Conservation (phyloP, 73 alveolate genomes). For the Paramecium biaurelia region DNA sequence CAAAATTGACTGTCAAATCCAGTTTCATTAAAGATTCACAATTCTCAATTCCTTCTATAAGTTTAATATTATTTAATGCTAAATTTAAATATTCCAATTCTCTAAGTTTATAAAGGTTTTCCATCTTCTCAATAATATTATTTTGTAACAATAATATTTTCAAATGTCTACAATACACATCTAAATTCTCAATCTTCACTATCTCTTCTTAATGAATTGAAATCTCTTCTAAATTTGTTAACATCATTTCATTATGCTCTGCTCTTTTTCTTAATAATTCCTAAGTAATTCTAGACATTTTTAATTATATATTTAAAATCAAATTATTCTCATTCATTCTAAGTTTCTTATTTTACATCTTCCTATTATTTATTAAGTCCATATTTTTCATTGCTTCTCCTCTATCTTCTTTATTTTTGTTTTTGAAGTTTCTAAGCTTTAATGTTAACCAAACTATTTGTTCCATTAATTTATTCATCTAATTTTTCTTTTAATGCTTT, state of each 20-base stretch:
- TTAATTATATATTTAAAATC: background rate
- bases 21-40: slow-evolving; percentile 97
- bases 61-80: slow-evolving; percentile 94
- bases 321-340: background rate
- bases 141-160: slow-evolving; percentile 96
- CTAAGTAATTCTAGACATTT: slow-evolving; percentile 78
- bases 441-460: background rate
- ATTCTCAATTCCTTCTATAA: slow-evolving; percentile 93
- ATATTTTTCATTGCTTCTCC: background rate
- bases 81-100: slow-evolving; percentile 97
- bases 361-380: background rate
- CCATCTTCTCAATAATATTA: slow-evolving; percentile 97
- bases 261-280: slow-evolving; percentile 93
- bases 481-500: background rate
- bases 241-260: slow-evolving; percentile 98
- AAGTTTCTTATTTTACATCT: background rate
- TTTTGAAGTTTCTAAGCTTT: background rate
- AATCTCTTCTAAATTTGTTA: slow-evolving; percentile 97
- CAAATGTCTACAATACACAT: slow-evolving; percentile 84
- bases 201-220: slow-evolving; percentile 90
- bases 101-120: slow-evolving; percentile 89
- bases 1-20: slow-evolving; percentile 97
- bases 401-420: background rate
- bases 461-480: slow-evolving; percentile 34
- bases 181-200: slow-evolving; percentile 87